phyloP scores from a whole-genome alignment of 306 rosid genomes.

The Corylus americana region DNA sequence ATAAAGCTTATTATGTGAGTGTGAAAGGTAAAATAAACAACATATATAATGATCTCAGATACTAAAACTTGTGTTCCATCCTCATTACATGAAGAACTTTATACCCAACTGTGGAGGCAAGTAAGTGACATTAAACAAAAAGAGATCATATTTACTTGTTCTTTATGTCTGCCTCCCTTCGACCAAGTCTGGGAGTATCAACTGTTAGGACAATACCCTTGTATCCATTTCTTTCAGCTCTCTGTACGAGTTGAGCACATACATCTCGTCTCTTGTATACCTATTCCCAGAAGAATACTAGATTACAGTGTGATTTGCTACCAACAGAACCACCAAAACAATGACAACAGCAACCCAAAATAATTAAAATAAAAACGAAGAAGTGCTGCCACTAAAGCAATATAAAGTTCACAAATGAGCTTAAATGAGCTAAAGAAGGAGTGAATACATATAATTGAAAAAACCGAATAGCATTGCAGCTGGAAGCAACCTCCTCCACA shows the following conservation, averaged over 20 bases:
- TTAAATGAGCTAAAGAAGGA: slow-evolving; percentile 4
- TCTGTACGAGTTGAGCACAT: slow-evolving; percentile 41
- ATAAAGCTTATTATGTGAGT: neutral
- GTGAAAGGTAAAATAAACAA: too few species aligned
- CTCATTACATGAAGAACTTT: neutral
- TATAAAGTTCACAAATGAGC: neutral
- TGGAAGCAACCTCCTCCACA: slow-evolving; percentile 66
- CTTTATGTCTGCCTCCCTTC: slow-evolving; percentile 72
- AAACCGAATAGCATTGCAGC: slow-evolving; percentile 74
- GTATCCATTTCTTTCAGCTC: slow-evolving; percentile 63
- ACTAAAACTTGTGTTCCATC: too few species aligned
- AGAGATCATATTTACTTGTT: slow-evolving; percentile 41
- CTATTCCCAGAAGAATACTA: slow-evolving; percentile 26
- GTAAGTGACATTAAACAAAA: neutral
- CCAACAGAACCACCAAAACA: too few species aligned
- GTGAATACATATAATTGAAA: slow-evolving; percentile 61
- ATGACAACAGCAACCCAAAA: too few species aligned
- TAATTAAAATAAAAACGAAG: neutral
- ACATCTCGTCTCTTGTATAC: slow-evolving; percentile 57
- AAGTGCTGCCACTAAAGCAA: neutral
- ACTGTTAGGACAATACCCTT: slow-evolving; percentile 64
- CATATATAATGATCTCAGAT: too few species aligned
- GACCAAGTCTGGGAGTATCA: slow-evolving; percentile 59
- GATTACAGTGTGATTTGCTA: neutral
- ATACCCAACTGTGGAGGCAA: neutral